Evolutionary conservation across 2,329 filamentous ascomycete genomes (phyloP).

Genomic region (Aureobasidium zeae): DNA sequence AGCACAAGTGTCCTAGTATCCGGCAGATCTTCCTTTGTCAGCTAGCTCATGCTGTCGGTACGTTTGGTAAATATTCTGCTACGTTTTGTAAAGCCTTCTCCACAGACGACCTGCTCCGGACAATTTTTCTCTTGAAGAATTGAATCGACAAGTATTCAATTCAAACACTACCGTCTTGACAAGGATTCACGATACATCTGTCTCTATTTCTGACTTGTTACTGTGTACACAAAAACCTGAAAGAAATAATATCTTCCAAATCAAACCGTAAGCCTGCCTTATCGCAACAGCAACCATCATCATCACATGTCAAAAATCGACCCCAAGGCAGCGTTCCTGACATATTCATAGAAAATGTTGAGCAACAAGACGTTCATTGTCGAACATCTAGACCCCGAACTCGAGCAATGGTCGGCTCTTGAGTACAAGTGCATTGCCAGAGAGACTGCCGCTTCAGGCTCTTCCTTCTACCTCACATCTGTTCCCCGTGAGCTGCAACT

Average conservation of each 20-base stretch:
- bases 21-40: not conserved
- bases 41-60: not conserved
- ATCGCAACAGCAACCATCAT: too few species aligned
- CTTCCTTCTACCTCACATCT: conserved; percentile 71
- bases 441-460: conserved; percentile 60
- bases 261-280: too few species aligned
- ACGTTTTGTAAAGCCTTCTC: not conserved
- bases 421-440: conserved; percentile 83
- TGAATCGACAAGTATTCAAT: too few species aligned
- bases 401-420: conserved; percentile 86
- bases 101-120: conserved; percentile 4
- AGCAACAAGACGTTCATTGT: conserved; percentile 67
- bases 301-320: not conserved
- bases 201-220: too few species aligned
- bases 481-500: conserved; percentile 58
- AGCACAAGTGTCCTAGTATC: not conserved
- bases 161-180: too few species aligned
- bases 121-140: too few species aligned
- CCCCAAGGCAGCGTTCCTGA: not conserved
- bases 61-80: not conserved
- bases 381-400: conserved; percentile 90
- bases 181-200: too few species aligned
- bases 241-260: not conserved
- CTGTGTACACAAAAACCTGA: too few species aligned
- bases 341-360: not conserved